Base-by-base conservation (phyloP, 2,329 filamentous ascomycete species). In the Botrytis paeoniae region DNA sequence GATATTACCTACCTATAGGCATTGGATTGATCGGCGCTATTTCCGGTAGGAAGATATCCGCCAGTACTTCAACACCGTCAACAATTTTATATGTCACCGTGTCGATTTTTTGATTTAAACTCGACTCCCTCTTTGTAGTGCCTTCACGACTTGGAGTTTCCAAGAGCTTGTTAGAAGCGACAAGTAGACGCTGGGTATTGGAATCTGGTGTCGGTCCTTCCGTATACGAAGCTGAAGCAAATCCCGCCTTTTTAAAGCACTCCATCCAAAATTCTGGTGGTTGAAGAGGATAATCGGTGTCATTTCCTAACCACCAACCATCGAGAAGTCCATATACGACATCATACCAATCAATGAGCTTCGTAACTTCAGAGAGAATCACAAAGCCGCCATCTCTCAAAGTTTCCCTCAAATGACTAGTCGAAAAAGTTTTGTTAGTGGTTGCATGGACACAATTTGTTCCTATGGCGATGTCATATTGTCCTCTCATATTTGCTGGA, bases 371-470 rank as follows among this genome's bases (percentile, higher is more conserved):
- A 3, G 77, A 63, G 32, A 79, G 63, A 8, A 73, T 60, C 1
- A 79, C 57, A 35, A 76, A 70, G 16, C 78, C 78, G 48, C 77
- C 75, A 22, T 59, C 18, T 12, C 74, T 73, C 14, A 79, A 61
- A 6, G 73, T 35, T 35, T 73, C 60, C 14, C 59, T 70, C 25
- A 79, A 69, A 37, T 78, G 73, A 3, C 10, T 63, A 9, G 59
- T 18, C 4, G 77, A 74, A 20, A 22, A 32, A 16, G 22, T 62
- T 18, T 78, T 62, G 48, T 73, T 73, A 1, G 57, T 64, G 2
- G 78, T 80, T 32, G 79, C 78, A 72, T 79, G 78, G 16, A 80
- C 72, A 54, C 70, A 74, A 59, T 80, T 80, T 22, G 74, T 78
- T 1, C 74, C 69, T 43, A 80, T 63, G n/a, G 77, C 70, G 22